Evolutionary conservation across 371 early-diverging fungal species (phyloP).

Genomic region (Mortierella sp.): DNA sequence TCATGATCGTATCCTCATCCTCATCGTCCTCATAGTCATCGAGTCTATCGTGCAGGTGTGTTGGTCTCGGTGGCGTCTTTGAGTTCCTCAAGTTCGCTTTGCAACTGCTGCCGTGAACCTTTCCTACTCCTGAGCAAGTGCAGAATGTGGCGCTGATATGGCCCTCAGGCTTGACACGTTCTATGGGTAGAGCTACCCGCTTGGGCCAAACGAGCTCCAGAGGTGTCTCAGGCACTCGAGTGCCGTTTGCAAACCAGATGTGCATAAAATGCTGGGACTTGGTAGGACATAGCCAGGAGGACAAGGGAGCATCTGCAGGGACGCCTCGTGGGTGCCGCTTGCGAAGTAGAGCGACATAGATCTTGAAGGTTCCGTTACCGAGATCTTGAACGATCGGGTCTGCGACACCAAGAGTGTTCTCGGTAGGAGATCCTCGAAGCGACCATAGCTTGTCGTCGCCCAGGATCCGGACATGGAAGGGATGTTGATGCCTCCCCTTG

Average conservation of each 20-base stretch:
- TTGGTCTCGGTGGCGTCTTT: not conserved
- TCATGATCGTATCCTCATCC: not conserved
- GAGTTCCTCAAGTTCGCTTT: not conserved
- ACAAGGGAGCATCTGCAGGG: not conserved
- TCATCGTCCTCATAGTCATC: not conserved
- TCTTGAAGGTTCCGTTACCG: slow-evolving; percentile 24
- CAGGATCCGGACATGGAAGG: slow-evolving; percentile 16
- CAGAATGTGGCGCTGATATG: not conserved
- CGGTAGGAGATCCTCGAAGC: not conserved
- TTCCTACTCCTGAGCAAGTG: not conserved
- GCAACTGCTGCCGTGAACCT: not conserved
- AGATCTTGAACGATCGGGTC: slow-evolving; percentile 19
- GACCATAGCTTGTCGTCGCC: not conserved
- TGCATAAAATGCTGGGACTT: slow-evolving; percentile 18
- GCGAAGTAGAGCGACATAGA: slow-evolving; percentile 1
- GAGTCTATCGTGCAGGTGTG: not conserved
- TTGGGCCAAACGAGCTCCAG: slow-evolving; percentile 28
- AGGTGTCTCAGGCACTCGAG: slow-evolving; percentile 29
- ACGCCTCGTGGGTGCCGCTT: not conserved
- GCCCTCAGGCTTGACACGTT: not conserved
- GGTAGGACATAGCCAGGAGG: slow-evolving; percentile 10
- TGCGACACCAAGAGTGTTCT: not conserved
- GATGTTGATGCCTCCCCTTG: not conserved
- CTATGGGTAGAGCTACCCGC: not conserved
- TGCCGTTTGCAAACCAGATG: slow-evolving; percentile 46